These are phyloP conservation scores for Parafenestella ontariensis DNA, from an alignment of 2,329 filamentous ascomycete genomes.

Conservation along the genomic window DNA sequence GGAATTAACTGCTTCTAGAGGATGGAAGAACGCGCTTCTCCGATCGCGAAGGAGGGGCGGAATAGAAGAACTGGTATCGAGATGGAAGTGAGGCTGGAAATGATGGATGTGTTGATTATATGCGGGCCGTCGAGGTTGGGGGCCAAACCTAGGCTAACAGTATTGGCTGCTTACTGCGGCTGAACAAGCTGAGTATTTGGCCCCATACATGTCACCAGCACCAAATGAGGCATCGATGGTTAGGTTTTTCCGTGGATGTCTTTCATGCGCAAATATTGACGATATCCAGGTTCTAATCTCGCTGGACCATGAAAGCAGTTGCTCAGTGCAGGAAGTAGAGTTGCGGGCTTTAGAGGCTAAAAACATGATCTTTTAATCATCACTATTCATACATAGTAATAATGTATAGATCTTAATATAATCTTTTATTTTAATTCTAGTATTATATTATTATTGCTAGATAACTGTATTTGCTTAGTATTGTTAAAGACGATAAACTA, in stretches of 20 bases:
- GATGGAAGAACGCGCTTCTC: background rate
- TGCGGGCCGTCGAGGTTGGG: slow-evolving; percentile 12
- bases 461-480: no score
- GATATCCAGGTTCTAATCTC: background rate
- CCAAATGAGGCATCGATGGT: background rate
- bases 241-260: background rate
- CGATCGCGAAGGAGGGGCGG: background rate
- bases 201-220: background rate
- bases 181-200: slow-evolving; percentile 9
- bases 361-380: no score
- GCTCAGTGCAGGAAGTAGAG: no score
- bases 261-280: background rate
- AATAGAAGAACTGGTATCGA: background rate
- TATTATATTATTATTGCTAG: no score
- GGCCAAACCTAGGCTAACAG: slow-evolving; percentile 7
- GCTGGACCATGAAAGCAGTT: background rate
- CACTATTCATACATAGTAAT: no score
- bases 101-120: slow-evolving; percentile 2
- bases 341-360: no score
- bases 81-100: background rate
- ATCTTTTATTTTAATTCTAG: no score
- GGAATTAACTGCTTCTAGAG: background rate
- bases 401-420: no score
- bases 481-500: no score
- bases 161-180: slow-evolving; percentile 18